These are phyloP conservation scores for Nemania abortiva DNA, from an alignment of 2,329 filamentous ascomycete species.

Conservation along the genomic window DNA sequence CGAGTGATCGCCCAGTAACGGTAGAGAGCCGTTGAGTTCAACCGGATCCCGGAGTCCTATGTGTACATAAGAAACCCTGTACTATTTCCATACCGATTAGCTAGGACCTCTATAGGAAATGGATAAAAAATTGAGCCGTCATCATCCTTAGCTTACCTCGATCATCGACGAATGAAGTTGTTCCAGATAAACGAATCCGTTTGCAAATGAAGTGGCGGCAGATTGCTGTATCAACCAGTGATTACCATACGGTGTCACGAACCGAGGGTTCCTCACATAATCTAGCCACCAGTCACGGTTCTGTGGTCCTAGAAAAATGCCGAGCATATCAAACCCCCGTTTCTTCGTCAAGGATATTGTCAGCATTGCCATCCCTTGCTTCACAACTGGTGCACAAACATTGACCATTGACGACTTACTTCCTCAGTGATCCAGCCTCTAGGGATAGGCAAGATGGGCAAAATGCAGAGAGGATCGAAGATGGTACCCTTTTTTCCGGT, in stretches of 20 bases:
- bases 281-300: constrained; percentile 53
- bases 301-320: constrained; percentile 48
- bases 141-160: constrained; percentile 43
- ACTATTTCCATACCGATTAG: constrained; percentile 32
- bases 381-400: constrained; percentile 17
- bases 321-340: constrained; percentile 42
- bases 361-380: background rate
- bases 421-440: constrained; percentile 40
- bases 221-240: constrained; percentile 52
- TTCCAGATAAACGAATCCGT: constrained; percentile 45
- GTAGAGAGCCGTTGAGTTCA: constrained; percentile 42
- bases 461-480: constrained; percentile 43
- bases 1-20: constrained; percentile 52
- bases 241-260: constrained; percentile 29
- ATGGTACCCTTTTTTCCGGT: constrained; percentile 42
- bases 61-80: constrained; percentile 30
- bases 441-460: constrained; percentile 44
- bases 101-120: background rate
- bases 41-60: constrained; percentile 33
- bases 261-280: constrained; percentile 39
- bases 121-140: too few species aligned
- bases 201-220: constrained; percentile 41
- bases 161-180: constrained; percentile 47
- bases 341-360: constrained; percentile 15
- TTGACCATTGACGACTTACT: constrained; percentile 3